phyloP scores from a whole-genome alignment of 441 rosid genomes.

The Corymbia citriodora region DNA sequence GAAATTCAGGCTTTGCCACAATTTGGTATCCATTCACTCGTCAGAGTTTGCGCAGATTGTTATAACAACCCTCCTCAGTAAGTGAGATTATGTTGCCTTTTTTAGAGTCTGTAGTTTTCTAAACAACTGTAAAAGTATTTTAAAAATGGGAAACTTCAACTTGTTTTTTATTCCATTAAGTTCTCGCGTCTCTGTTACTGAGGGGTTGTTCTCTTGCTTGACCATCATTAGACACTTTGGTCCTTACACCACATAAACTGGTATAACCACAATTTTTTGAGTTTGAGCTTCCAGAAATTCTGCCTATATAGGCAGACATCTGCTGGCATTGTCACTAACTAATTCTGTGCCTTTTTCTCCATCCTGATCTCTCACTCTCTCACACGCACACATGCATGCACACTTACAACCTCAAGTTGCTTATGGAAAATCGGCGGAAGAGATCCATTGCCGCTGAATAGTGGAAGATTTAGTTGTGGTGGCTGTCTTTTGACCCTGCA shows the following conservation, averaged over 20 bases:
- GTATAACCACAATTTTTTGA: not conserved
- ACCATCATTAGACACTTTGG: not conserved
- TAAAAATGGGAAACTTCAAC: not conserved
- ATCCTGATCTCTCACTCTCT: not conserved
- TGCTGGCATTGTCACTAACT: not conserved
- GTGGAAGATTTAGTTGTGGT: not conserved
- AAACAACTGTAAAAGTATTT: not conserved
- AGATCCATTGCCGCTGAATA: not conserved
- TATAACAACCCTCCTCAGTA: constrained; percentile 50
- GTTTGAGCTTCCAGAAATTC: not conserved
- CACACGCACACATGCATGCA: fast-evolving
- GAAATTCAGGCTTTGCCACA: constrained; percentile 51
- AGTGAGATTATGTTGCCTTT: not conserved
- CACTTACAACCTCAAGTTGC: not conserved
- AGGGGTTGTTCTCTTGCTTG: not conserved
- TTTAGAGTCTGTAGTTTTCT: not conserved
- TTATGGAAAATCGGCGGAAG: not conserved
- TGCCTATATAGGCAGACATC: not conserved
- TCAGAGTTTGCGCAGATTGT: constrained; percentile 73
- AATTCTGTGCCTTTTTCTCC: not conserved
- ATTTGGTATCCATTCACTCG: constrained; percentile 43
- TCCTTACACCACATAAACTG: not conserved
- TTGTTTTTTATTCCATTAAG: not conserved
- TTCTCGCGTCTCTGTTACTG: not conserved
- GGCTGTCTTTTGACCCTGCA: not conserved